Evolutionary conservation across 31 red algal genomes (phyloP).

Genomic region (Bonnemaisonia californica): DNA sequence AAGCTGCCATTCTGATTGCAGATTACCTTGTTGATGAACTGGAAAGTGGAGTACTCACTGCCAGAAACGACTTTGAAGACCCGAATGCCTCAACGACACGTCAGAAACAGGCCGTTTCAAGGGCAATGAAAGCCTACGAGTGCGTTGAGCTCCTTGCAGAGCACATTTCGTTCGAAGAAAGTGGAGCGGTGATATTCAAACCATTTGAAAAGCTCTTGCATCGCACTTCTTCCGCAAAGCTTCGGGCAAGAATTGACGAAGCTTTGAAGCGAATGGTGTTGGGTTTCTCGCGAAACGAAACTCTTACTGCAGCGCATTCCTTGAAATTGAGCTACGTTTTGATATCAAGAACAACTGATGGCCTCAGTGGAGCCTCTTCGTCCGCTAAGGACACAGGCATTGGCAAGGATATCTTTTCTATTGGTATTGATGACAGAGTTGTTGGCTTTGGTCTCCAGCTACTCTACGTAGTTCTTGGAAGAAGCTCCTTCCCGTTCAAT

Average conservation of each 20-base stretch:
- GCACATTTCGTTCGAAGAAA: constrained; percentile 37
- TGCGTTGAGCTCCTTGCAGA: constrained; percentile 48
- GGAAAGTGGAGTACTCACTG: constrained; percentile 31
- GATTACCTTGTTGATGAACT: constrained; percentile 55
- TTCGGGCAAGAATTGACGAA: constrained; percentile 46
- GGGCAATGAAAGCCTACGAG: constrained; percentile 63
- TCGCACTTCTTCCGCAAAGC: constrained; percentile 53
- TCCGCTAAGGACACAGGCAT: not conserved
- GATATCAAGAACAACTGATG: constrained; percentile 9
- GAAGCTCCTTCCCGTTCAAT: not conserved
- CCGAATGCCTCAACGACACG: constrained; percentile 60
- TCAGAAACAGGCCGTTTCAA: constrained; percentile 47
- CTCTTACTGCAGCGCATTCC: constrained; percentile 27
- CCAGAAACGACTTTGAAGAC: constrained; percentile 74
- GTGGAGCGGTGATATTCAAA: constrained; percentile 22
- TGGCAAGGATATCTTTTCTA: not conserved
- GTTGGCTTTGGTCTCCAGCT: constrained; percentile 37
- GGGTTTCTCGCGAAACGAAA: constrained; percentile 59
- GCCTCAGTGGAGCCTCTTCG: not conserved
- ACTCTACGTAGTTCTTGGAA: constrained; percentile 14
- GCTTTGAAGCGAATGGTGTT: constrained; percentile 37
- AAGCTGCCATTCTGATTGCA: constrained; percentile 31
- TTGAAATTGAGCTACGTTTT: constrained; percentile 54
- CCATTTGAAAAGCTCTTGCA: constrained; percentile 48
- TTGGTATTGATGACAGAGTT: not conserved